Evolutionary conservation across 1,139 yeast genomes (phyloP).

Genomic region (Scheffersomyces quercinus): DNA sequence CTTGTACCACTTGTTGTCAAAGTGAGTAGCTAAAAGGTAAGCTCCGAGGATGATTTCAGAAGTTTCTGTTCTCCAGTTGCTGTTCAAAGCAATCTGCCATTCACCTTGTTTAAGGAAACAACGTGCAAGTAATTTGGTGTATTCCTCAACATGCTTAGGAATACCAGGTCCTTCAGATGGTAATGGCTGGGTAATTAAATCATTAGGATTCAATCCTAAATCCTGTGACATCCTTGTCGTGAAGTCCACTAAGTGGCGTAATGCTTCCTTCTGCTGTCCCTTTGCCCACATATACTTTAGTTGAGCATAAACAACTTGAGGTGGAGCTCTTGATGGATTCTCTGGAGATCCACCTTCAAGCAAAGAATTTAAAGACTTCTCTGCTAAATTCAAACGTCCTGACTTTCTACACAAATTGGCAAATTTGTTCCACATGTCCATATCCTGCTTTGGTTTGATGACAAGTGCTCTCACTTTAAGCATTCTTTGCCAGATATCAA

Average conservation of each 20-base stretch:
- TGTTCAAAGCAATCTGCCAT: constrained; percentile 87
- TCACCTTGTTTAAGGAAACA: constrained; percentile 98
- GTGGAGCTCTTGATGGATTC: constrained; percentile 80
- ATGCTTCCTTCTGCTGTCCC: constrained; percentile 85
- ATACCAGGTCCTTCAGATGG: constrained; percentile 76
- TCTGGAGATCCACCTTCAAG: constrained; percentile 61
- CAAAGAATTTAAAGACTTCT: constrained; percentile 79
- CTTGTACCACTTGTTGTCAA: constrained; percentile 91
- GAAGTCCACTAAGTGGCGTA: constrained; percentile 82
- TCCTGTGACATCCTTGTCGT: constrained; percentile 90
- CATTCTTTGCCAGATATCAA: constrained; percentile 98
- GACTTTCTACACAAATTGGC: constrained; percentile 95
- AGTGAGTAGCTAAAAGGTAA: constrained; percentile 89
- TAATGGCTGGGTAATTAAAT: constrained; percentile 83
- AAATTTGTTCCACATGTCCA: constrained; percentile 98
- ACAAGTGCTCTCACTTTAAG: constrained; percentile 91
- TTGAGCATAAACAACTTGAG: constrained; percentile 96
- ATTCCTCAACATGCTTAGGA: constrained; percentile 76
- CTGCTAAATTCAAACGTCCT: constrained; percentile 89
- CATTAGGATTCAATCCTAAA: constrained; percentile 75
- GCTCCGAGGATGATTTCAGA: constrained; percentile 85
- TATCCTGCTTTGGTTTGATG: constrained; percentile 91
- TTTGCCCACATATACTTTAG: constrained; percentile 96
- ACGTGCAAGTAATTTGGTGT: constrained; percentile 85
- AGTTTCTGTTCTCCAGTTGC: constrained; percentile 79